Conservation (phyloP, 2,329 filamentous ascomycete genomes). For the Lojkania enalia region DNA sequence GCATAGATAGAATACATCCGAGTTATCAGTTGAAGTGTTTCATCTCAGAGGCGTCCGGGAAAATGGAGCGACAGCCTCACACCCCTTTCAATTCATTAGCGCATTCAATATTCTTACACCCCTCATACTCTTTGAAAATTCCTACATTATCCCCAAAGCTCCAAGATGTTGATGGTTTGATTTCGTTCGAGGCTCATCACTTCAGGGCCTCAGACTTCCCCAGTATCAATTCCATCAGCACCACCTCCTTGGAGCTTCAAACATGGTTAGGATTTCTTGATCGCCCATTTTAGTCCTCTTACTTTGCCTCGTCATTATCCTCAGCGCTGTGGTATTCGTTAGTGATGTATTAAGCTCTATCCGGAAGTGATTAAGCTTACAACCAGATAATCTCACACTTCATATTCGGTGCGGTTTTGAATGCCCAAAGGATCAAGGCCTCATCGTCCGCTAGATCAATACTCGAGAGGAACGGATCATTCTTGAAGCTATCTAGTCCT, state of each 20-base stretch:
- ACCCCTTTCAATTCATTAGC: too few species aligned
- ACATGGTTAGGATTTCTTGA: not conserved
- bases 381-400: not conserved
- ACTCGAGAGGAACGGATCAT: slow-evolving; percentile 18
- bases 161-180: not conserved
- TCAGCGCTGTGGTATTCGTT: not conserved
- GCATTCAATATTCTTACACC: too few species aligned
- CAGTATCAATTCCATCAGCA: not conserved
- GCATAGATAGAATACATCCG: too few species aligned
- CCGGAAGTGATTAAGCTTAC: too few species aligned
- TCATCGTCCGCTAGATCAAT: slow-evolving; percentile 15
- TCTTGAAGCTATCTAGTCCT: slow-evolving; percentile 21
- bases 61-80: too few species aligned
- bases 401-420: slow-evolving; percentile 17
- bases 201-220: not conserved
- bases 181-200: not conserved
- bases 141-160: not conserved
- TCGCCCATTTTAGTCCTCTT: too few species aligned
- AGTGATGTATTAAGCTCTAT: too few species aligned
- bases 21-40: too few species aligned
- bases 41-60: too few species aligned
- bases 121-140: not conserved
- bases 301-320: not conserved
- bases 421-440: slow-evolving; percentile 24
- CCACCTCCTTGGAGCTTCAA: not conserved